Percentiles rank a stretch among this genome's conserved stretches.
Conservation (phyloP, 768 basidiomycete species). For the Gymnopilus dilepis region DNA sequence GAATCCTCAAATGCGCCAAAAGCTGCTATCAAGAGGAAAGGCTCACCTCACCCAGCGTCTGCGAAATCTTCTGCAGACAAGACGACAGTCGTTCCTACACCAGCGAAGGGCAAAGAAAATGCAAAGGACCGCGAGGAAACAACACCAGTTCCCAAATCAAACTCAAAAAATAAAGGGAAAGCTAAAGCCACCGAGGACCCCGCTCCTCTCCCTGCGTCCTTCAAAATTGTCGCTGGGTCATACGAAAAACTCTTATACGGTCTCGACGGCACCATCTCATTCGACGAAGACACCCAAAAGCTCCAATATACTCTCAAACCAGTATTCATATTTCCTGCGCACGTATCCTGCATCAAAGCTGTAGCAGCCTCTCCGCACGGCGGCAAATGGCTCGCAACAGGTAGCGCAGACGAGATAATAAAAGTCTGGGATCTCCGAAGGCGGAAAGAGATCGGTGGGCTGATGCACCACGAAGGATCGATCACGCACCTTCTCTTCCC, state of each 20-base stretch:
- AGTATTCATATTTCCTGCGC: constrained; percentile 96
- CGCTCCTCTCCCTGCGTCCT: constrained; percentile 55
- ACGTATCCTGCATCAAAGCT: constrained; percentile 90
- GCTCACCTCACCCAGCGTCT: constrained; percentile 24
- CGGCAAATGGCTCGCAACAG: constrained; percentile 96
- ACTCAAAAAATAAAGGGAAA: too few species aligned
- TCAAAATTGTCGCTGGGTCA: constrained; percentile 89
- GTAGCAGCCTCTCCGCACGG: constrained; percentile 87
- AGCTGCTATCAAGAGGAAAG: constrained; percentile 24
- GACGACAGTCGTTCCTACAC: background rate
- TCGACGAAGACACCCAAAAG: constrained; percentile 33
- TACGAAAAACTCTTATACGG: constrained; percentile 98
- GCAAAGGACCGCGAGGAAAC: constrained; percentile 30
- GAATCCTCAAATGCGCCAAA: constrained; percentile 24
- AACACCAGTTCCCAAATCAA: constrained; percentile 12
- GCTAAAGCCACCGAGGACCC: constrained; percentile 22
- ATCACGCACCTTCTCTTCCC: constrained; percentile 90
- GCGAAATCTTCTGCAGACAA: background rate
- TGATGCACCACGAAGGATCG: constrained; percentile 96
- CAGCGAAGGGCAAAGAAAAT: background rate
- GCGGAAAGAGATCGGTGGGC: constrained; percentile 90
- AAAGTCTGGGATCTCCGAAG: constrained; percentile 96
- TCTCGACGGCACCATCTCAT: constrained; percentile 65
- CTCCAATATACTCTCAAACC: constrained; percentile 62
- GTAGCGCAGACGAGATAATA: constrained; percentile 94